Percentiles rank a stretch among this genome's conserved stretches.
phyloP scores from a whole-genome alignment of 2,329 filamentous ascomycete species.

The Penicillium occitanis region DNA sequence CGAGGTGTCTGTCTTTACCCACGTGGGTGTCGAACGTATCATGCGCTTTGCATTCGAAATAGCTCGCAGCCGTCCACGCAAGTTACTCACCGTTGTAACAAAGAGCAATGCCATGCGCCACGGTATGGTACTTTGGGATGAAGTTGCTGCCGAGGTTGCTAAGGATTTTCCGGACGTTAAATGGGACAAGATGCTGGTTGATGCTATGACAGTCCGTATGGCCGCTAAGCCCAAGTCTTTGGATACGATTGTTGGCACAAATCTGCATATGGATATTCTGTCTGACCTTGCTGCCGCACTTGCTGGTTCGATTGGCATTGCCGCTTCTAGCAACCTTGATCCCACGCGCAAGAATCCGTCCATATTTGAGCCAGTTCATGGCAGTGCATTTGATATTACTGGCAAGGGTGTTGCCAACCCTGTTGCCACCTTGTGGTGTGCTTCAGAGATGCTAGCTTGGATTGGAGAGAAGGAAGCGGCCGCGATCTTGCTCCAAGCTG shows the following conservation, averaged over 20 bases:
- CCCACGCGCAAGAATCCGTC: constrained; percentile 56
- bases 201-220: constrained; percentile 66
- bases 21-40: constrained; percentile 58
- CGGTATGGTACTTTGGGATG: constrained; percentile 69
- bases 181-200: constrained; percentile 66
- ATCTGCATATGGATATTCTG: constrained; percentile 61
- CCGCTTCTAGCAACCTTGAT: constrained; percentile 63
- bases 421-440: constrained; percentile 63
- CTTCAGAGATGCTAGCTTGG: constrained; percentile 62
- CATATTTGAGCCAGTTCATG: constrained; percentile 59
- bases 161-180: constrained; percentile 61
- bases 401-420: constrained; percentile 60
- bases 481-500: constrained; percentile 54
- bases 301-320: constrained; percentile 61
- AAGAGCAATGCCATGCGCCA: constrained; percentile 67
- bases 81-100: constrained; percentile 62
- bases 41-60: constrained; percentile 65
- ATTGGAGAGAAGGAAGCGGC: constrained; percentile 56
- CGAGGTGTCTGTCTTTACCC: constrained; percentile 64
- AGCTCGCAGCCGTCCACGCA: constrained; percentile 57
- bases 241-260: constrained; percentile 65
- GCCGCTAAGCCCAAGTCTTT: constrained; percentile 59
- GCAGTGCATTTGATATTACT: constrained; percentile 58
- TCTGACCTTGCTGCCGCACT: neutral
- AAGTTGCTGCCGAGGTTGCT: constrained; percentile 56